phyloP scores from a whole-genome alignment of 192 early-diverging fungal genomes.

The Irineochytrium annulatum region DNA sequence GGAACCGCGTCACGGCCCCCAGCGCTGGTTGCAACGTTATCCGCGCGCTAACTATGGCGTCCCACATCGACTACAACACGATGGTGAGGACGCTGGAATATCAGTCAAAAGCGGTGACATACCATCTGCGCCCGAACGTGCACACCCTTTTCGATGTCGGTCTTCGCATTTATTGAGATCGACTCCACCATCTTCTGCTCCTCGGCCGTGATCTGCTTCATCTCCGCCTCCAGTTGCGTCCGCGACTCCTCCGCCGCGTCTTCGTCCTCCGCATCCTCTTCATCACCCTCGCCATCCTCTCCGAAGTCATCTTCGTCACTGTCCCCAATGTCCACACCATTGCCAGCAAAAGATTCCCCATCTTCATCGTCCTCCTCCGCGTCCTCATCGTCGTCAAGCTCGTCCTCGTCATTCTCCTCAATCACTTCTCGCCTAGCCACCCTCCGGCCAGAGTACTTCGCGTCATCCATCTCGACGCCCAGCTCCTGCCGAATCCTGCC shows the following conservation, averaged over 20 bases:
- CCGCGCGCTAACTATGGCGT: slow-evolving; percentile 18
- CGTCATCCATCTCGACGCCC: slow-evolving; percentile 28
- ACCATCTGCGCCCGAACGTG: slow-evolving; percentile 88
- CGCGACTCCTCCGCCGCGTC: slow-evolving; percentile 7
- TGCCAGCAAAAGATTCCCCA: slow-evolving; percentile 17
- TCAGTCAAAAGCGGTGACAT: slow-evolving; percentile 18
- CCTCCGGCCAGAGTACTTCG: slow-evolving; percentile 34
- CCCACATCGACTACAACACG: slow-evolving; percentile 24
- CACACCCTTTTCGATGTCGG: slow-evolving; percentile 86
- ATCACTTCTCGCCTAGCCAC: slow-evolving; percentile 27
- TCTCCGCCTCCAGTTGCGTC: slow-evolving; percentile 37
- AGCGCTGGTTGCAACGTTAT: slow-evolving; percentile 13
- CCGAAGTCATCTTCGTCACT: slow-evolving; percentile 36
- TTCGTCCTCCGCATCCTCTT: slow-evolving; percentile 41
- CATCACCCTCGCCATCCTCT: slow-evolving; percentile 30
- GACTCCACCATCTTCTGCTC: slow-evolving; percentile 79
- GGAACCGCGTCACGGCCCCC: slow-evolving; percentile 7
- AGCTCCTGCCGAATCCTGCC: slow-evolving; percentile 13
- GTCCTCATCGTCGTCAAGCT: slow-evolving; percentile 9
- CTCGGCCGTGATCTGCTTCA: slow-evolving; percentile 72
- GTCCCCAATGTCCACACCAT: slow-evolving; percentile 11
- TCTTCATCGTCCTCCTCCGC: slow-evolving; percentile 31
- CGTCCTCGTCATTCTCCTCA: slow-evolving; percentile 6
- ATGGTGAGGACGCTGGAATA: neutral
- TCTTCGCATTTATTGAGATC: slow-evolving; percentile 67